Evolutionary conservation across 2,329 filamentous ascomycete species (phyloP), one percentile per base, ranked within the genome.

Genomic region (Cladophialophora bantiana): DNA sequence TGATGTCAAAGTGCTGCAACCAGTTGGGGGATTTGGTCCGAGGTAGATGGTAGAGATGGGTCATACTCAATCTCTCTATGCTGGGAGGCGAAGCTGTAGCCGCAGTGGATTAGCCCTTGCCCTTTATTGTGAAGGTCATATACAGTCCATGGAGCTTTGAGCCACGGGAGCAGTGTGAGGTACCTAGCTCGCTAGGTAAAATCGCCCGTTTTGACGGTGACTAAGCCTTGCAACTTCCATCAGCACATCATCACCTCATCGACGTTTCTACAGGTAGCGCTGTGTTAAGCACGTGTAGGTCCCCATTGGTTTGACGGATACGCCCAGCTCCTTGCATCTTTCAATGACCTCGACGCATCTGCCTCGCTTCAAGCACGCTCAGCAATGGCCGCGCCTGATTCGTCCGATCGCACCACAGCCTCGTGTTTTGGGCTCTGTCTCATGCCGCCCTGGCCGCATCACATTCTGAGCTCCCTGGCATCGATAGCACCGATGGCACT

Each of bases 281-380:
- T n/a, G 20, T 3, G 9, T 5, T 10, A 50, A 50, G 45, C 45
- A 50, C 45, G 45, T 50, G 45, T 26, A 20, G 18, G 1, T 13
- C 12, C 45, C 26, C 18, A 50, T 31, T 50, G 45, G 45, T 18
- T 18, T 20, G 45, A 50, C 3, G 4, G 45, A 20, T 3, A 50
- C 7, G n/a, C 20, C 12, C 45, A 12, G 13, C 15, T 18, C 45
- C 45, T 26, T 50, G 45, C 18, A 12, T 50, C 45, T 18, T 31
- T 26, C 45, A 50, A 50, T 50, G 45, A 50, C 20, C 45, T 50
- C 10, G 45, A 50, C 45, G 45, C 45, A 26, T 50, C 45, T 50
- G 10, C 53, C 12, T 31, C 31, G 38, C 53, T 52, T 26, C 38
- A 54, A 58, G 61, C 61, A 64, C 61, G 61, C 61, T 42, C 42